Evolutionary conservation across 441 rosid genomes (phyloP).

Genomic region (Pelargonium fulgidum): DNA sequence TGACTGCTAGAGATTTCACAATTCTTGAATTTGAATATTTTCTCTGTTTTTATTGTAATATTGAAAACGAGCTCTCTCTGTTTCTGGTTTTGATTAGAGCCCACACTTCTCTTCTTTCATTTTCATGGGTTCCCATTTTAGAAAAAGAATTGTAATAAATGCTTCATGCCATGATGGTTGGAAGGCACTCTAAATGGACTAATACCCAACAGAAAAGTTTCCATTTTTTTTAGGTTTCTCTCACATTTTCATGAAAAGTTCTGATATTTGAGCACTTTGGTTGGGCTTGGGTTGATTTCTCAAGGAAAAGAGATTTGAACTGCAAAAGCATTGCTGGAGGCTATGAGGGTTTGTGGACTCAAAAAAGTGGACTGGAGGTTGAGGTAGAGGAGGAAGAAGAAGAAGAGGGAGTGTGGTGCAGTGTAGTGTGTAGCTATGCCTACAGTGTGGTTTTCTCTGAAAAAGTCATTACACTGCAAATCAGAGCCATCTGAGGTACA

Average conservation of each 20-base stretch:
- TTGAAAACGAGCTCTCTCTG: conserved; percentile 6
- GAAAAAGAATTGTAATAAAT: conserved; percentile 16
- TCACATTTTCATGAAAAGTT: conserved; percentile 3
- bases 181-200: conserved; percentile 17
- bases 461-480: conserved; percentile 84
- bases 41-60: background rate
- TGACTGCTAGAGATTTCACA: conserved; percentile 19
- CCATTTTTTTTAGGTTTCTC: conserved; percentile 11
- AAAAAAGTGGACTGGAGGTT: background rate
- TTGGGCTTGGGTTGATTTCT: too few species aligned
- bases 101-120: conserved; percentile 9
- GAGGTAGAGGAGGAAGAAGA: background rate
- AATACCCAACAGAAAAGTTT: conserved; percentile 12
- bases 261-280: background rate
- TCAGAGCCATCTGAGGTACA: conserved; percentile 82
- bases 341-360: conserved; percentile 16
- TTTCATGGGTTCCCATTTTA: conserved; percentile 14
- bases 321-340: background rate
- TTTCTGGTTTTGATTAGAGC: conserved; percentile 11
- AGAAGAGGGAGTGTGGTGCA: background rate
- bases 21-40: background rate
- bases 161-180: conserved; percentile 17
- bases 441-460: conserved; percentile 87
- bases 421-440: conserved; percentile 41
- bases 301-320: too few species aligned